Percentiles rank a stretch among this genome's conserved stretches.
Conservation (phyloP, 1,284 basidiomycete genomes). For the Sanghuangporus baumii region DNA sequence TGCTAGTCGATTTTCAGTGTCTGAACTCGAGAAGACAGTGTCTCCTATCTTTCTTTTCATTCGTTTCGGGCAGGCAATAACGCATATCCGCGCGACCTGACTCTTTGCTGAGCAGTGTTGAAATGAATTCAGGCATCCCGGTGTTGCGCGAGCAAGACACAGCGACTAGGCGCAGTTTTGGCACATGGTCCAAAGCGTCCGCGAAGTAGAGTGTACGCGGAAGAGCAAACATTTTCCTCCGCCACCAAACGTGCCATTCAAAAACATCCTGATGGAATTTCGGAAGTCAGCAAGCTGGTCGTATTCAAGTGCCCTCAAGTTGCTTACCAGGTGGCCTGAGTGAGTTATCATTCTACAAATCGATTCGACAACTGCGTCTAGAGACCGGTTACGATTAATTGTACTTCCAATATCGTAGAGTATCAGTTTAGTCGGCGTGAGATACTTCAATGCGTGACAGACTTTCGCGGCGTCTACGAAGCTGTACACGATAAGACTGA, state of each 20-base stretch:
- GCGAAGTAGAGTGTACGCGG: neutral
- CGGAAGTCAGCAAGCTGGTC: neutral
- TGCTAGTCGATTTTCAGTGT: neutral
- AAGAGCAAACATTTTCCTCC: neutral
- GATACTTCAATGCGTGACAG: neutral
- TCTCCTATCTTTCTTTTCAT: slow-evolving; percentile 1
- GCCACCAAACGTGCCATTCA: slow-evolving; percentile 1
- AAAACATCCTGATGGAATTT: neutral
- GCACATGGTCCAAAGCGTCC: neutral
- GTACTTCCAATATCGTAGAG: slow-evolving; percentile 5
- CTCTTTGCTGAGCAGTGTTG: neutral
- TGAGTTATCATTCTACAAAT: neutral
- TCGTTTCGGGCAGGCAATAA: neutral
- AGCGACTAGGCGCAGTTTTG: neutral
- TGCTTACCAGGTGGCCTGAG: neutral
- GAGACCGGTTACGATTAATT: neutral
- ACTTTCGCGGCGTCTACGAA: neutral
- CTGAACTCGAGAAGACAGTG: neutral
- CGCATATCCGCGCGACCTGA: neutral
- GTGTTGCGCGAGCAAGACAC: neutral
- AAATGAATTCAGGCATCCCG: neutral
- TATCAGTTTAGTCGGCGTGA: slow-evolving; percentile 11
- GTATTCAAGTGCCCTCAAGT: neutral
- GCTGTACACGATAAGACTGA: slow-evolving; percentile 21
- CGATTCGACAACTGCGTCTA: neutral